Conservation (phyloP, 2,329 filamentous ascomycete species). For the Colletotrichum tanaceti region DNA sequence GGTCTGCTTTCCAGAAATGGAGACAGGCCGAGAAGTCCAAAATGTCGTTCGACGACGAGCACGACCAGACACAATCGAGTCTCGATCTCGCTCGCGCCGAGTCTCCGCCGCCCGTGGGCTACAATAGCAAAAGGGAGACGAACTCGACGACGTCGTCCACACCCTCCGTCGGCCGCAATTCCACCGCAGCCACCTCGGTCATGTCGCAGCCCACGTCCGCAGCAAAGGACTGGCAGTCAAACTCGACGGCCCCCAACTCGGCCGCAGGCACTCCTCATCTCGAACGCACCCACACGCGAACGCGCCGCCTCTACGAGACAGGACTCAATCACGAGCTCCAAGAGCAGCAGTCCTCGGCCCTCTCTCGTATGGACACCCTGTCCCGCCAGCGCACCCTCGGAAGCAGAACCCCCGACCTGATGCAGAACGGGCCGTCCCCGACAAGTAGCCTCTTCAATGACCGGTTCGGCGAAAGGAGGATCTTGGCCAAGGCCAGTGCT, state of each 20-base stretch:
- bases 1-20: constrained; percentile 86
- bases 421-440: constrained; percentile 59
- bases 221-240: constrained; percentile 62
- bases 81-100: constrained; percentile 54
- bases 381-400: constrained; percentile 69
- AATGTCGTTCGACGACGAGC: constrained; percentile 55
- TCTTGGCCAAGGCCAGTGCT: constrained; percentile 71
- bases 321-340: constrained; percentile 82
- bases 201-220: constrained; percentile 75
- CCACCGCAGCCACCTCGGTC: constrained; percentile 89
- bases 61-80: constrained; percentile 51
- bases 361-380: constrained; percentile 84
- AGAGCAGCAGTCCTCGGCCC: constrained; percentile 80
- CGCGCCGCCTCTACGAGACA: constrained; percentile 83
- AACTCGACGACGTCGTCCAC: constrained; percentile 83
- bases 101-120: constrained; percentile 70
- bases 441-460: constrained; percentile 57
- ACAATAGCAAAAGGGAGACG: constrained; percentile 82
- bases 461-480: constrained; percentile 59
- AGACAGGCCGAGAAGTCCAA: constrained; percentile 70
- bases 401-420: constrained; percentile 62
- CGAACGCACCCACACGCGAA: constrained; percentile 76
- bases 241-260: constrained; percentile 52
- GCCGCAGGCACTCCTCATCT: constrained; percentile 56
- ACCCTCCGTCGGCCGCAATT: constrained; percentile 76